These are phyloP conservation scores for Tetracentron sinense DNA, from an alignment of 164 flowering plant genomes.

Conservation along the genomic window DNA sequence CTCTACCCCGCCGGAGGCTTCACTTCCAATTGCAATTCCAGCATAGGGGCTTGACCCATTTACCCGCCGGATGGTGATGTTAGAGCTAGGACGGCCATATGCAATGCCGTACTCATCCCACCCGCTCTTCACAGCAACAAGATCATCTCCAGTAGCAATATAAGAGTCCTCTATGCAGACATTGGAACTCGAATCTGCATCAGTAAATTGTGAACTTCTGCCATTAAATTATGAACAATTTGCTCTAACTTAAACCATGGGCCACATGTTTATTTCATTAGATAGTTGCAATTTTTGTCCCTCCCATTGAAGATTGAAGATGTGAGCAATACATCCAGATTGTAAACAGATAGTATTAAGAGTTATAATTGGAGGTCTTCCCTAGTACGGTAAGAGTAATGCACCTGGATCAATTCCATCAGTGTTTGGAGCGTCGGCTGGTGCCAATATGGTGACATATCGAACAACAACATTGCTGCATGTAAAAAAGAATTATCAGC, in stretches of 20 bases:
- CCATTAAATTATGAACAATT: background rate
- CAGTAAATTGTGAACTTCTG: conserved; percentile 1
- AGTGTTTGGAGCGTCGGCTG: conserved; percentile 84
- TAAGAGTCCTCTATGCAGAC: conserved; percentile 95
- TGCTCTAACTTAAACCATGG: background rate
- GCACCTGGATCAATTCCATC: conserved; percentile 99
- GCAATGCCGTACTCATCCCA: conserved; percentile 97
- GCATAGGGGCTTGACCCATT: conserved; percentile 84
- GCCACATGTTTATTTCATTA: too few species aligned
- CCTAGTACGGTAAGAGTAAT: background rate
- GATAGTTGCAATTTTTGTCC: too few species aligned
- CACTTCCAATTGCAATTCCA: conserved; percentile 95
- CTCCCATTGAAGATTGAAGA: too few species aligned
- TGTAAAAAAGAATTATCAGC: conserved; percentile 11
- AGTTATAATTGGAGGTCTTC: background rate
- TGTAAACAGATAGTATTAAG: background rate
- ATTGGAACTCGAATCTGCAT: conserved; percentile 80
- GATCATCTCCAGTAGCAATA: conserved; percentile 84
- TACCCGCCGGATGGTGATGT: conserved; percentile 81
- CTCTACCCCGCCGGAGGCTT: conserved; percentile 84
- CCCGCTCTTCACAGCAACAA: conserved; percentile 91
- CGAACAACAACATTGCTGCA: conserved; percentile 83
- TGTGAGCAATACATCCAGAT: background rate
- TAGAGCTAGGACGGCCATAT: conserved; percentile 61
- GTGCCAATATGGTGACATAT: conserved; percentile 87